Base-by-base conservation (phyloP, 2,329 filamentous ascomycete genomes). In the Aureobasidium mangrovei region DNA sequence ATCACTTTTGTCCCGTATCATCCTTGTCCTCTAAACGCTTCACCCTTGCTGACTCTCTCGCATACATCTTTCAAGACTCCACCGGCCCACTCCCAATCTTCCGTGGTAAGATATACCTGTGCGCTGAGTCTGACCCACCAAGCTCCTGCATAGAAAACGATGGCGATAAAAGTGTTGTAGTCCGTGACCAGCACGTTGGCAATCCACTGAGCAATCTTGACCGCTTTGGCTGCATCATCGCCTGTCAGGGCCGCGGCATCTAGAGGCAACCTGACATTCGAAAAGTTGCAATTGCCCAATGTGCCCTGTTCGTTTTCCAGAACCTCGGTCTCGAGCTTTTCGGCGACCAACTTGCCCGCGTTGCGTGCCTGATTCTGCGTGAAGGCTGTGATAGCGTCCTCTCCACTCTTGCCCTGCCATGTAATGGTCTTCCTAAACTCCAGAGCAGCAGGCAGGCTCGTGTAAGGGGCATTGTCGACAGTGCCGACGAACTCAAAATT, bases 31-130 rank as follows among this genome's bases (percentile, higher is more conserved):
- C 45, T 40, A 49, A 44, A 51, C 8, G 39, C 40, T 12, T 77
- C 76, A 4, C 72, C 74, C 44, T 67, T 70, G 41, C 69, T 70
- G 32, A 78, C 76, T 60, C 76, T 70, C 40, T 73, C 72, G 62
- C 78, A 82, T 4, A 86, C 60, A 33, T 73, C 70, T 64, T 79
- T 78, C 62, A 93, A 67, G 7, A 78, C 72, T 48, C 73, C 65
- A 0, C 77, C 87, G 3, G 78, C 77, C 79, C 80, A 87, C 65
- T 85, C 80, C 64, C 93, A 95, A 68, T 96, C 90, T 9, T 76
- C 75, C 59, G 84, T 66, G 28, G 88, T 88, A n/a, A 96, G 70
- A 66, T 93, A 97, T 0, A 93, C 78, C 74, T 95, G 90, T 10
- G 81, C 88, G 65, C 86, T 90, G 45, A 95, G 64, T 46, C 91